A percentile compares a stretch with the other conserved stretches of the same genome.
phyloP scores from a whole-genome alignment of 495 filamentous ascomycete genomes.

The Staphylotrichum longicolle region DNA sequence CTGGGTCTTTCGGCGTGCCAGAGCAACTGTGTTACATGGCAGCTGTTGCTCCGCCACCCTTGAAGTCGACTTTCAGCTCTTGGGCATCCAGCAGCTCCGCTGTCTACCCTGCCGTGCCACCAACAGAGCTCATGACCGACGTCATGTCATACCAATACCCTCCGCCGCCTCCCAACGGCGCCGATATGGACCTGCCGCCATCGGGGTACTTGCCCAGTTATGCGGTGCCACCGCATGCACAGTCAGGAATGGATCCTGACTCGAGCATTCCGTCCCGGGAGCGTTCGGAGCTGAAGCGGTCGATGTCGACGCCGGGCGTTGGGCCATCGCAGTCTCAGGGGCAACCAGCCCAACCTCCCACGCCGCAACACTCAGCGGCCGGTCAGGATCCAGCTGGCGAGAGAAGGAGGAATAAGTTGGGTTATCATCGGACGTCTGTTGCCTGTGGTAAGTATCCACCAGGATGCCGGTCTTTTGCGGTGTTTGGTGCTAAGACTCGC shows the following conservation, averaged over 20 bases:
- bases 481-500: constrained; percentile 20
- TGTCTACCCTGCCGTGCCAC: constrained; percentile 35
- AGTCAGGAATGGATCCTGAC: constrained; percentile 41
- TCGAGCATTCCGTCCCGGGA: constrained; percentile 34
- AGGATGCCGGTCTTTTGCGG: not conserved
- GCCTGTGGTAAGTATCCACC: constrained; percentile 79
- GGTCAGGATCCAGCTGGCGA: constrained; percentile 55
- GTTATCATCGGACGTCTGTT: constrained; percentile 95
- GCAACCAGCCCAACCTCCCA: constrained; percentile 36
- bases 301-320: constrained; percentile 65
- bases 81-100: constrained; percentile 35
- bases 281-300: constrained; percentile 55
- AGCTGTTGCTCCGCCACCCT: constrained; percentile 35
- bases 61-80: constrained; percentile 33
- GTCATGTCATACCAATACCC: constrained; percentile 57
- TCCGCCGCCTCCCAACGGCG: constrained; percentile 42
- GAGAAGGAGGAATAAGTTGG: constrained; percentile 93
- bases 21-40: constrained; percentile 34
- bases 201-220: constrained; percentile 43
- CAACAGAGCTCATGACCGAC: constrained; percentile 44
- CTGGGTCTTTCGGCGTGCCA: constrained; percentile 18
- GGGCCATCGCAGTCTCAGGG: constrained; percentile 48
- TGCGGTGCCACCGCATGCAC: constrained; percentile 38
- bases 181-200: constrained; percentile 46
- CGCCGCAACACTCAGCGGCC: constrained; percentile 26